Percentiles rank a stretch among this genome's conserved stretches.
These are phyloP conservation scores for Ophiostoma sp. DNA, from an alignment of 2,329 filamentous ascomycete species.

Conservation along the genomic window DNA sequence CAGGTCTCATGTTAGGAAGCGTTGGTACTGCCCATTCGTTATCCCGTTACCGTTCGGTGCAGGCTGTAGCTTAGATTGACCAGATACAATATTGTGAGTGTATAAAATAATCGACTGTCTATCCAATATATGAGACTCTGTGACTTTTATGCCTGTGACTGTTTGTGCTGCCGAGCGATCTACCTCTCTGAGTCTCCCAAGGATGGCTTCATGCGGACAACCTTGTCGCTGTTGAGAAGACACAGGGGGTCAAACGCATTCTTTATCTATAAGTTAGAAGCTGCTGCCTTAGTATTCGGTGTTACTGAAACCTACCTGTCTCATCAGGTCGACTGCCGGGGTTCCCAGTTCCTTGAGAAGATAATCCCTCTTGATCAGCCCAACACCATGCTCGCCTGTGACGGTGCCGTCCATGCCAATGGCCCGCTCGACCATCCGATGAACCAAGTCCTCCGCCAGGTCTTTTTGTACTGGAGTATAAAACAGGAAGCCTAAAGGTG, in stretches of 20 bases:
- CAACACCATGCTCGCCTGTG: slow-evolving; percentile 79
- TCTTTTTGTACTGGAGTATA: slow-evolving; percentile 62
- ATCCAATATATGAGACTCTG: background rate
- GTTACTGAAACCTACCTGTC: slow-evolving; percentile 44
- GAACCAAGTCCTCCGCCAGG: slow-evolving; percentile 64
- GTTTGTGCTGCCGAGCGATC: background rate
- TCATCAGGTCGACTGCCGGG: slow-evolving; percentile 72
- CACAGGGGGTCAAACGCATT: slow-evolving; percentile 71
- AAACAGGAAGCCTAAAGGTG: slow-evolving; percentile 37
- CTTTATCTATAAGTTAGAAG: slow-evolving; percentile 49
- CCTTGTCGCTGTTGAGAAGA: slow-evolving; percentile 64
- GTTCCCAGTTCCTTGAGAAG: slow-evolving; percentile 70
- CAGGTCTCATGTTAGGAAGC: background rate
- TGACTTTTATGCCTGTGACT: background rate
- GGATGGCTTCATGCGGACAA: slow-evolving; percentile 51
- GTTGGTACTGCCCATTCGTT: too few relatives aligned
- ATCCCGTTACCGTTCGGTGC: background rate
- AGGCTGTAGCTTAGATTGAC: background rate
- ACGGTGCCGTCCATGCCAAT: slow-evolving; percentile 82
- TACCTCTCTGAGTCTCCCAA: background rate
- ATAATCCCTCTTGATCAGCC: slow-evolving; percentile 79
- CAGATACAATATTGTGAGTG: background rate
- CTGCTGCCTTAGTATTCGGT: too few relatives aligned
- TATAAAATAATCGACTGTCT: background rate
- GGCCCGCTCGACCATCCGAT: slow-evolving; percentile 79